Percentiles rank a stretch among this genome's conserved stretches.
These are phyloP conservation scores for Malus asiatica DNA, from an alignment of 306 rosid genomes.

Conservation along the genomic window DNA sequence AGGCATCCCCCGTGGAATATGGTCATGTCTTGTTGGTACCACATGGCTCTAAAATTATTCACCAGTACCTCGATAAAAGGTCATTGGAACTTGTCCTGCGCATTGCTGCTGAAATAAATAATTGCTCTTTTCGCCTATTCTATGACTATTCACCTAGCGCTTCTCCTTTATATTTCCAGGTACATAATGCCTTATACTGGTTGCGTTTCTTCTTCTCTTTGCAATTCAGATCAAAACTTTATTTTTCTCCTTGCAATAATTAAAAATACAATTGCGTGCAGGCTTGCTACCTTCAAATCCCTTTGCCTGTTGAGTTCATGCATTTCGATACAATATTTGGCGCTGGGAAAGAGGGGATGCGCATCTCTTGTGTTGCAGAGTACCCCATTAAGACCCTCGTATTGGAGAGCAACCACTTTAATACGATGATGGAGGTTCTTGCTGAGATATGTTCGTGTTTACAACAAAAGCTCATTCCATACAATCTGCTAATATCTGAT, in stretches of 20 bases:
- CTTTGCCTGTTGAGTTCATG: conserved; percentile 34
- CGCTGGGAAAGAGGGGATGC: conserved; percentile 3
- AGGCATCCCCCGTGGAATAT: conserved; percentile 34
- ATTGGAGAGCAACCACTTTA: conserved; percentile 21
- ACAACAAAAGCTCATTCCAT: conserved; percentile 14
- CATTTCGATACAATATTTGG: conserved; percentile 19
- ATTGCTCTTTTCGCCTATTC: conserved; percentile 30
- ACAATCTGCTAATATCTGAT: conserved; percentile 29
- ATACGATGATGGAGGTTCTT: conserved; percentile 20
- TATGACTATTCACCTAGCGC: conserved; percentile 21
- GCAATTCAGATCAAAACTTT: not conserved
- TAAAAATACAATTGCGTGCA: conserved; percentile 7
- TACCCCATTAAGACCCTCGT: conserved; percentile 34
- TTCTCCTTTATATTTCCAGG: conserved; percentile 33
- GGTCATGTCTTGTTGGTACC: conserved; percentile 38
- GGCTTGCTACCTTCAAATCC: conserved; percentile 35
- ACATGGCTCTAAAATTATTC: conserved; percentile 5
- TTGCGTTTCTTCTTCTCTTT: not conserved
- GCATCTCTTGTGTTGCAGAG: conserved; percentile 17
- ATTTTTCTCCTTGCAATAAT: not conserved
- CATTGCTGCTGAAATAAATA: conserved; percentile 33
- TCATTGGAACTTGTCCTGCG: conserved; percentile 28
- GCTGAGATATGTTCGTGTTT: conserved; percentile 23
- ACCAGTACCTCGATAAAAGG: conserved; percentile 19
- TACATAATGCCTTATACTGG: not conserved